Base-by-base conservation (phyloP, 2,329 filamentous ascomycete species). In the Penicillium sp. region DNA sequence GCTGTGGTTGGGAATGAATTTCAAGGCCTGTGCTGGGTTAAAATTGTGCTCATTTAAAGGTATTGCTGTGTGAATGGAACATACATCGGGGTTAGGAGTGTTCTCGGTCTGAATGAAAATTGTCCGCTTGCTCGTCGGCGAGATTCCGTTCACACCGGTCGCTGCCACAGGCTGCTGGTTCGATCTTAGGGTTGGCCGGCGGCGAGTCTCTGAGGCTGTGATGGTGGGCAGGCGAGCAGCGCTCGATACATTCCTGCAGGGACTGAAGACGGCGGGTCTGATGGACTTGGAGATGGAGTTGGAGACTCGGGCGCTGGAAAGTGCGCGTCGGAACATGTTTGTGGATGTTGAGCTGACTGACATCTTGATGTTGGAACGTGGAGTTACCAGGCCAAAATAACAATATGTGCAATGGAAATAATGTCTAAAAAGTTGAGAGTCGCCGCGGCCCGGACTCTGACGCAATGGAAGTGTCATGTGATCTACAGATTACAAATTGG, bases 51-150 rank as follows among this genome's bases (percentile, higher is more conserved):
- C n/a, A 27, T 40, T 15, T 22, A 23, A 12, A n/a, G 5, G 12
- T 25, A 12, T 33, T 4, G n/a, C n/a, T 20, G 1, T 18, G 12
- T 11, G 46, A 20, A 37, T 37, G 20, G 20, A 35, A 73, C 77
- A 66, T 70, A 85, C 92, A 78, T 97, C 92, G n/a, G 86, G 82
- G 76, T 99, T 99, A 25, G 94, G 94, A 1, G 94, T 99, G 62
- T 83, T 85, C 71, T 97, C 93, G 5, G 93, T 97, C 77, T 99
- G 94, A 70, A 99, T 99, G 80, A 97, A 99, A 75, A 99, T 96
- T 23, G 86, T 92, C 61, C 93, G 87, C 56, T 73, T 76, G 54
- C 75, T 73, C 23, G 69, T 71, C 23, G 73, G 69, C n/a, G 69
- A 72, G 22, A 74, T 64, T 2, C 72, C 69, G 46, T 73, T 76